Evolutionary conservation across 108 stramenopile species (phyloP).

Genomic region (Skeletonema tropicum): DNA sequence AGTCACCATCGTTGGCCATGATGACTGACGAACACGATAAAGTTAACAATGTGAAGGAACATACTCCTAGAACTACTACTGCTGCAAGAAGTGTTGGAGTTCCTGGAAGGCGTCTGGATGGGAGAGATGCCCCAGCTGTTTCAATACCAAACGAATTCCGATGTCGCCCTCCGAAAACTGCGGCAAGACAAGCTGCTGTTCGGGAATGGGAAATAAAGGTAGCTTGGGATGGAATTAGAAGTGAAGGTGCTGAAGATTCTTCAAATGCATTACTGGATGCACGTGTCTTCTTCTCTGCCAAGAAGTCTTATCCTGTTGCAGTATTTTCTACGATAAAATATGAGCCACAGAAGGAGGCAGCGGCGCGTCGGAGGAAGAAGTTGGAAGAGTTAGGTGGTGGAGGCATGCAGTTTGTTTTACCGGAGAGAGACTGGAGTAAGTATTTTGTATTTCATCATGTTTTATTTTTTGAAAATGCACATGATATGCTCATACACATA

Average conservation of each 20-base stretch:
- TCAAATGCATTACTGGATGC: conserved; percentile 73
- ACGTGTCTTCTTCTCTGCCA: conserved; percentile 76
- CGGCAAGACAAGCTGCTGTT: conserved; percentile 69
- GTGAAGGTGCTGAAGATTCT: conserved; percentile 8
- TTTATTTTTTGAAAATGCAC: background rate
- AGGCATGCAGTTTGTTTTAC: conserved; percentile 84
- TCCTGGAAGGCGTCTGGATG: conserved; percentile 79
- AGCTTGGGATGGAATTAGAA: conserved; percentile 50
- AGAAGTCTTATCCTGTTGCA: conserved; percentile 69
- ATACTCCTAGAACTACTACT: conserved; percentile 8
- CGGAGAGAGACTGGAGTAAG: conserved; percentile 79
- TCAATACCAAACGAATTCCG: conserved; percentile 57
- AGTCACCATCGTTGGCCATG: conserved; percentile 12
- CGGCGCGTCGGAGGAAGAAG: conserved; percentile 71
- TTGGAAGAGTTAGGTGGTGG: conserved; percentile 88
- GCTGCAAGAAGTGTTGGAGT: conserved; percentile 26
- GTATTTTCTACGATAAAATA: conserved; percentile 84
- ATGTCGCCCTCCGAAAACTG: conserved; percentile 50
- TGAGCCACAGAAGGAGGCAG: conserved; percentile 87
- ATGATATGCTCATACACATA: background rate
- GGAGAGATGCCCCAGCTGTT: conserved; percentile 63
- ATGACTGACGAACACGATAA: background rate
- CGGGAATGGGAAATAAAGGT: conserved; percentile 79
- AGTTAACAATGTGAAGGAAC: background rate
- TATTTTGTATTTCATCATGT: background rate